phyloP scores from a whole-genome alignment of 2,329 filamentous ascomycete species.

The Blastomyces gilchristii region DNA sequence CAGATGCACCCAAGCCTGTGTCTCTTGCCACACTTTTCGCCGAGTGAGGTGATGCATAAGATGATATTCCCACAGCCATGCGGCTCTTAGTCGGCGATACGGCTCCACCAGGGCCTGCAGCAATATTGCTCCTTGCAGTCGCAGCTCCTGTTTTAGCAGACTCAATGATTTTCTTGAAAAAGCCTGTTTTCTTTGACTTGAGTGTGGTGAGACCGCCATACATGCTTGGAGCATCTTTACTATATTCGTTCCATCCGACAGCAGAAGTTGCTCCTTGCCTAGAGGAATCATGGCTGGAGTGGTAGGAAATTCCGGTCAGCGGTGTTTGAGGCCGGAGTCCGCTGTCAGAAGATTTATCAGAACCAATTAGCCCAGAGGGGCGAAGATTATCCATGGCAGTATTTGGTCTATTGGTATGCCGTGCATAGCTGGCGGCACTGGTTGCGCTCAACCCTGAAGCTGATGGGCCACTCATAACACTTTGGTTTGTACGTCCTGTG shows the following conservation, averaged over 20 bases:
- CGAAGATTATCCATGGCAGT: slow-evolving; percentile 32
- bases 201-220: slow-evolving; percentile 69
- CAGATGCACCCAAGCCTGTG: slow-evolving; percentile 51
- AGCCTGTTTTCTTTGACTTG: slow-evolving; percentile 72
- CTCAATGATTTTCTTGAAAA: slow-evolving; percentile 92
- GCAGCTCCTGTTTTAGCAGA: slow-evolving; percentile 90
- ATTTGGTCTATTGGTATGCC: slow-evolving; percentile 51
- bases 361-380: slow-evolving; percentile 31
- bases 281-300: slow-evolving; percentile 67
- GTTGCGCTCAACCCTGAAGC: slow-evolving; percentile 88
- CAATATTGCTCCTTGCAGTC: slow-evolving; percentile 76
- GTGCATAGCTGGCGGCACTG: slow-evolving; percentile 84
- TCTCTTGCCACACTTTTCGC: slow-evolving; percentile 53
- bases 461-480: slow-evolving; percentile 86
- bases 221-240: slow-evolving; percentile 53
- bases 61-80: slow-evolving; percentile 38
- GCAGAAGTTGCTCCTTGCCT: slow-evolving; percentile 53
- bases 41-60: slow-evolving; percentile 24
- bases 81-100: slow-evolving; percentile 41
- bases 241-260: slow-evolving; percentile 45
- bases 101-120: slow-evolving; percentile 45
- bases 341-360: slow-evolving; percentile 23
- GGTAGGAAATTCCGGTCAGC: slow-evolving; percentile 73
- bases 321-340: slow-evolving; percentile 41
- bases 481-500: slow-evolving; percentile 69